phyloP scores from a whole-genome alignment of 805 yeast species.

The Wickerhamiella occidentalis region DNA sequence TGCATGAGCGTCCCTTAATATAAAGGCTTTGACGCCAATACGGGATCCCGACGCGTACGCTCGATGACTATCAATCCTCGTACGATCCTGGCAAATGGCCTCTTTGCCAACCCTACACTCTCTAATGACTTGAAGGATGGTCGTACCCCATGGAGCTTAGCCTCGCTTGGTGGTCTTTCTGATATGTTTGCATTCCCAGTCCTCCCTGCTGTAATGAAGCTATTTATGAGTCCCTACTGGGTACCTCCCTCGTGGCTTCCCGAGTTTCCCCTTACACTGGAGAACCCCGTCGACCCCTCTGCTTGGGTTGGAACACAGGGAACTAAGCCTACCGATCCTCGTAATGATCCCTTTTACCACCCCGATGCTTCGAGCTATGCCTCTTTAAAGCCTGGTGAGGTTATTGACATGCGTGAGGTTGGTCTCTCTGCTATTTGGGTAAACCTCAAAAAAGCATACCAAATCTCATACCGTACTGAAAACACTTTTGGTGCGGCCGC shows the following conservation, averaged over 20 bases:
- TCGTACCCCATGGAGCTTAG: neutral
- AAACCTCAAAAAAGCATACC: constrained; percentile 11
- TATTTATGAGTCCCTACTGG: constrained; percentile 17
- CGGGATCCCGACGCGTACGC: no score
- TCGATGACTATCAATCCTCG: neutral
- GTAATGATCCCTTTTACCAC: constrained; percentile 12
- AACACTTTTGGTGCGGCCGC: constrained; percentile 12
- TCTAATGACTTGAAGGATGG: neutral
- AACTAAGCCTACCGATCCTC: constrained; percentile 9
- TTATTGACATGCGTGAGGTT: constrained; percentile 14
- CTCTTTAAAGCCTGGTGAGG: constrained; percentile 10
- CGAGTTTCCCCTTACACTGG: constrained; percentile 3
- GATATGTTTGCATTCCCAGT: constrained; percentile 16
- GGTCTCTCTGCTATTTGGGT: constrained; percentile 11
- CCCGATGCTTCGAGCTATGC: constrained; percentile 9
- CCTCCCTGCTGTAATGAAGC: constrained; percentile 27
- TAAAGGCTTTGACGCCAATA: no score
- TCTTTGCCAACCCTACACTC: neutral
- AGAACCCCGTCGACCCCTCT: constrained; percentile 7
- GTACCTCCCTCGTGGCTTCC: constrained; percentile 6
- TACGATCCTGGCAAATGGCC: neutral
- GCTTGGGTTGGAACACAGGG: constrained; percentile 12
- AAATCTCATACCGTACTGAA: constrained; percentile 15
- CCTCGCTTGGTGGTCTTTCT: constrained; percentile 3
- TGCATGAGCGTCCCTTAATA: neutral